phyloP scores from a whole-genome alignment of 1,284 basidiomycete species.

The Fomitopsis schrenkii region DNA sequence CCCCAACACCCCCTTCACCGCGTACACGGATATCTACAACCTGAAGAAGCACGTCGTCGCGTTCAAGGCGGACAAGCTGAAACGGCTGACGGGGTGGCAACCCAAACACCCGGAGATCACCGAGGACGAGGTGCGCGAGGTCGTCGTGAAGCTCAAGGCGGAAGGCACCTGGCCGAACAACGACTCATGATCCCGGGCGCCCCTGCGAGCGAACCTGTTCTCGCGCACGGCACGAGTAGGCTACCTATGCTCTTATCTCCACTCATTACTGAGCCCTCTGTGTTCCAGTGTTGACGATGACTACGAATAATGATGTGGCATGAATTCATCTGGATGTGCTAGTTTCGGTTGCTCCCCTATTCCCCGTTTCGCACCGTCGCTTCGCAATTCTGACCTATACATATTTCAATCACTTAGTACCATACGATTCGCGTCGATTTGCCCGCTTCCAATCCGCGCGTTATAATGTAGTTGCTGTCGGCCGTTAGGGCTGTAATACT shows the following conservation, averaged over 20 bases:
- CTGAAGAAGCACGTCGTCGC: slow-evolving; percentile 64
- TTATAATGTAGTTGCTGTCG: neutral
- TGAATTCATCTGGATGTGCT: slow-evolving; percentile 2
- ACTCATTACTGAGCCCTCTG: neutral
- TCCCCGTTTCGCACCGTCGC: neutral
- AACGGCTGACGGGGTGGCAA: slow-evolving; percentile 69
- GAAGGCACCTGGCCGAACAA: slow-evolving; percentile 70
- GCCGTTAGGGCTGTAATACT: slow-evolving; percentile 2
- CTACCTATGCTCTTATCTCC: neutral
- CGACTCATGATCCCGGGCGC: slow-evolving; percentile 14
- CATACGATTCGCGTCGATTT: neutral
- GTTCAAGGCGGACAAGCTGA: slow-evolving; percentile 68
- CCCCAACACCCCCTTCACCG: slow-evolving; percentile 70
- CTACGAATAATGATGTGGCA: slow-evolving; percentile 6
- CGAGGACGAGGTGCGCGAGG: slow-evolving; percentile 62
- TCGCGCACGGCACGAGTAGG: neutral
- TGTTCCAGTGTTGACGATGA: slow-evolving; percentile 1
- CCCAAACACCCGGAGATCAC: slow-evolving; percentile 61
- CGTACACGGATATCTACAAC: slow-evolving; percentile 78
- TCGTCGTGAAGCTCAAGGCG: slow-evolving; percentile 76
- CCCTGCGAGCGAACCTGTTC: neutral
- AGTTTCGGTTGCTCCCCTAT: neutral
- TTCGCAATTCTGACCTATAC: neutral
- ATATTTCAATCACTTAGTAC: neutral
- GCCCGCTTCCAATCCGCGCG: neutral